Evolutionary conservation across 495 filamentous ascomycete species (phyloP).

Genomic region (Stereocaulon alpinum): DNA sequence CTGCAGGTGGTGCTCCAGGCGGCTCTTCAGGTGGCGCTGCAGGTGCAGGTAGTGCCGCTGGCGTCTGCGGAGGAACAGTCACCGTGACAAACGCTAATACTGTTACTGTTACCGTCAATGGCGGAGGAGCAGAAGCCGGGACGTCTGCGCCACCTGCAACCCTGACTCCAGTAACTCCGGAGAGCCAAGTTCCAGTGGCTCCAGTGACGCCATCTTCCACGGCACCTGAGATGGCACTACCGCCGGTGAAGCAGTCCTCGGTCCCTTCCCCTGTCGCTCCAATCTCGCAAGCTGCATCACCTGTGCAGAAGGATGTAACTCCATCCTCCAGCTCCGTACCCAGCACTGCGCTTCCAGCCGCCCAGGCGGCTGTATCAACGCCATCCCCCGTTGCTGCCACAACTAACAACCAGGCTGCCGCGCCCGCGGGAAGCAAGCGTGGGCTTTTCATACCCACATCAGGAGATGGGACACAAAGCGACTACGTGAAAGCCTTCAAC

Average conservation of each 20-base stretch:
- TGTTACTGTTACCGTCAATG: conserved; percentile 12
- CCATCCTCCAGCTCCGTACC: background rate
- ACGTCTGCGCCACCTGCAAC: background rate
- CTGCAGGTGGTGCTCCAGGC: background rate
- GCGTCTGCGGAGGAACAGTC: background rate
- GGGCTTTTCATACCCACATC: conserved; percentile 15
- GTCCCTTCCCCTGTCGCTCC: conserved; percentile 5
- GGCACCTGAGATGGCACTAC: background rate
- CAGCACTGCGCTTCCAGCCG: background rate
- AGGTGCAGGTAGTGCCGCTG: background rate
- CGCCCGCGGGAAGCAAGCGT: background rate
- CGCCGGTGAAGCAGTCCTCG: background rate
- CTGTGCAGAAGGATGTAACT: background rate
- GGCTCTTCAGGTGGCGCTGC: background rate
- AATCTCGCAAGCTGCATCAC: background rate
- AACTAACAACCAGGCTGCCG: background rate
- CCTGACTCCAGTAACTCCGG: background rate
- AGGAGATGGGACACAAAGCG: background rate
- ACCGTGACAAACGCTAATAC: conserved; percentile 11
- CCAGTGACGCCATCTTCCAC: conserved; percentile 1
- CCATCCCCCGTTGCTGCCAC: background rate
- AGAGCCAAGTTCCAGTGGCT: background rate
- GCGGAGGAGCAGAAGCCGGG: background rate
- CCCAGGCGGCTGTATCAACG: background rate
- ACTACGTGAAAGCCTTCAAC: conserved; percentile 8